phyloP scores from a whole-genome alignment of 2,329 filamentous ascomycete species.

The Cryphonectria radicalis region DNA sequence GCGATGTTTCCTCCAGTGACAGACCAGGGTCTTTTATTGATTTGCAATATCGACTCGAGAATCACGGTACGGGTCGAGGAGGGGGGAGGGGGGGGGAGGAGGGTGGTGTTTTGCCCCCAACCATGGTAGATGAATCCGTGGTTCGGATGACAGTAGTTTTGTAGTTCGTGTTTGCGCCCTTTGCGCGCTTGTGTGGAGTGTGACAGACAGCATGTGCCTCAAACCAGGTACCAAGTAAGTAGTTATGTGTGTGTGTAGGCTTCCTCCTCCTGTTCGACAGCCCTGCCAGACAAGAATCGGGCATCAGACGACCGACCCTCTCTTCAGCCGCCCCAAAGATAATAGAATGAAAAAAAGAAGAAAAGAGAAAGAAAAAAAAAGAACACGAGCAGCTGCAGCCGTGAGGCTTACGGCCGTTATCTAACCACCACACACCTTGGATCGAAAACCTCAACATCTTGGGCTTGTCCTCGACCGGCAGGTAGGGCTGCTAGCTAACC shows the following conservation, averaged over 20 bases:
- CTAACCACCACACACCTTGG: background rate
- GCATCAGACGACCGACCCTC: background rate
- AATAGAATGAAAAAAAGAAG: background rate
- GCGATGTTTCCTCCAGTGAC: background rate
- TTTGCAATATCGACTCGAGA: background rate
- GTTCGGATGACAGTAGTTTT: background rate
- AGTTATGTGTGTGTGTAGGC: background rate
- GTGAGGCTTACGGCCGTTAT: conserved; percentile 5
- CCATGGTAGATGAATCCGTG: background rate
- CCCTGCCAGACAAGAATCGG: background rate
- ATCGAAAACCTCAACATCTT: background rate
- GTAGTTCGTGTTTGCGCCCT: background rate
- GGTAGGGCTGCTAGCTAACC: background rate
- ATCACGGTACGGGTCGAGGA: background rate
- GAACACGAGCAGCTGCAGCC: background rate
- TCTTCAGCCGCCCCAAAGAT: background rate
- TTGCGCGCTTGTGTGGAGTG: background rate
- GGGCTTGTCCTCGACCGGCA: background rate
- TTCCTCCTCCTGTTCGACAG: background rate
- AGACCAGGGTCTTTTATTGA: background rate
- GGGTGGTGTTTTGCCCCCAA: too few relatives aligned
- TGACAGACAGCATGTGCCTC: too few relatives aligned
- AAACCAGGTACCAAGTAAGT: too few relatives aligned
- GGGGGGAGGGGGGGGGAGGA: too few relatives aligned
- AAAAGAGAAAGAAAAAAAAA: background rate